These are phyloP conservation scores for Peterozyma toletana DNA, from an alignment of 805 yeast genomes.

Conservation along the genomic window DNA sequence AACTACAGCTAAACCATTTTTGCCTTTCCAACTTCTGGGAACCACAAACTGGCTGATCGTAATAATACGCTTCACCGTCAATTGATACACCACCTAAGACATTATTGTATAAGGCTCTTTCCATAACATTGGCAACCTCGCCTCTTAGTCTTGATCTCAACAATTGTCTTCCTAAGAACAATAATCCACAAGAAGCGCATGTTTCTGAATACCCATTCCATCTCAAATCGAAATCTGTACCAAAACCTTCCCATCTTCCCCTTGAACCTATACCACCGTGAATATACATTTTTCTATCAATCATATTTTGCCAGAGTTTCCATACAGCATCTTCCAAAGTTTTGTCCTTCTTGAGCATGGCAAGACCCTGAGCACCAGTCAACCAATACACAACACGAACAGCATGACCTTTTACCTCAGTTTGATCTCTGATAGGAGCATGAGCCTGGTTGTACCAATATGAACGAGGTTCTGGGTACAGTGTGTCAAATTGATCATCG, in stretches of 20 bases:
- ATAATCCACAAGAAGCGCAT: conserved; percentile 18
- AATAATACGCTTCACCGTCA: conserved; percentile 16
- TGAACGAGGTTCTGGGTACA: conserved; percentile 11
- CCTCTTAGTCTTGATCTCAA: conserved; percentile 10
- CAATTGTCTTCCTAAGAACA: conserved; percentile 14
- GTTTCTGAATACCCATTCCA: conserved; percentile 19
- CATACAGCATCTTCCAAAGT: conserved; percentile 10
- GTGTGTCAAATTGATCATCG: conserved; percentile 6
- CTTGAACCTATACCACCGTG: conserved; percentile 20
- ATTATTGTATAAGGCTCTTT: conserved; percentile 16
- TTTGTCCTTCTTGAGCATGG: conserved; percentile 11
- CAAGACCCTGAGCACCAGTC: conserved; percentile 17
- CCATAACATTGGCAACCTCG: conserved; percentile 14
- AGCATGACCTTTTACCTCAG: conserved; percentile 17
- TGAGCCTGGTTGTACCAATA: conserved; percentile 19
- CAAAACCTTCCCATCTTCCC: conserved; percentile 19
- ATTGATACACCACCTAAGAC: conserved; percentile 18
- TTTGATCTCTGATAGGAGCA: conserved; percentile 11
- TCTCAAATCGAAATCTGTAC: conserved; percentile 15
- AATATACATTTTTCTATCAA: conserved; percentile 16
- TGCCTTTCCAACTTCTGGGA: conserved; percentile 9
- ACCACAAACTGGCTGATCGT: conserved; percentile 16
- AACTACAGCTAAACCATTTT: conserved; percentile 15
- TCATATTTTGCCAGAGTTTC: conserved; percentile 14
- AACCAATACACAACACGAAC: conserved; percentile 16